phyloP scores from a whole-genome alignment of 2,329 filamentous ascomycete genomes.

The Stagonosporopsis tanaceti region DNA sequence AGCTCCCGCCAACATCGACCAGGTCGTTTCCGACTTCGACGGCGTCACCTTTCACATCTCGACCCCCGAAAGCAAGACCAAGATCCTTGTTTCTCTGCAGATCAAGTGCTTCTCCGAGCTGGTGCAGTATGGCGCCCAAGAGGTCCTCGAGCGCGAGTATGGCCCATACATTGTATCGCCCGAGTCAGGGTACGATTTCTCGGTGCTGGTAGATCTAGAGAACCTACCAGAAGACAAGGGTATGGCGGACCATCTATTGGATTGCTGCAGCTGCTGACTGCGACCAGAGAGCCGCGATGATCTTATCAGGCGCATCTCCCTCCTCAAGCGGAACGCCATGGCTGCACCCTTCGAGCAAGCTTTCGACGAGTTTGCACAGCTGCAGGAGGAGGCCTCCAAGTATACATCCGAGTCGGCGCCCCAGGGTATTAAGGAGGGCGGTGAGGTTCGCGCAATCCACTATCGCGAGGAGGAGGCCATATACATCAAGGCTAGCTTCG shows the following conservation, averaged over 20 bases:
- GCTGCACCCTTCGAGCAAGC: conserved; percentile 97
- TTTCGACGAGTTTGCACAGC: conserved; percentile 87
- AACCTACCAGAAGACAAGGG: conserved; percentile 81
- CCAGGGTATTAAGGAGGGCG: conserved; percentile 86
- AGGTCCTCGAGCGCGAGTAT: conserved; percentile 93
- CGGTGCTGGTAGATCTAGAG: conserved; percentile 87
- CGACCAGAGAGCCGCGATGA: conserved; percentile 81
- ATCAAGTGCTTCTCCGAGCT: conserved; percentile 96
- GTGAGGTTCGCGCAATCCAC: conserved; percentile 93
- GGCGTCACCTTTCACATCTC: conserved; percentile 99
- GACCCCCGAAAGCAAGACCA: conserved; percentile 90
- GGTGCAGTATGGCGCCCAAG: conserved; percentile 88
- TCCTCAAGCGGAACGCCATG: conserved; percentile 98
- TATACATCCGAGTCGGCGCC: conserved; percentile 95
- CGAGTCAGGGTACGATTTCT: conserved; percentile 96
- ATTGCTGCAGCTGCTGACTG: conserved; percentile 27
- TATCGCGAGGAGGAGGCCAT: conserved; percentile 99
- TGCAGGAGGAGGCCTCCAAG: conserved; percentile 87
- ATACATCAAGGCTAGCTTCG: conserved; percentile 96
- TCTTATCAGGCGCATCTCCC: conserved; percentile 82
- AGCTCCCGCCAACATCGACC: conserved; percentile 88
- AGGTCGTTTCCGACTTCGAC: conserved; percentile 98
- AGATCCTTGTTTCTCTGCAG: conserved; percentile 92
- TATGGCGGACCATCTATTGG: conserved; percentile 42
- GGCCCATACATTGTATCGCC: conserved; percentile 86